Base-by-base conservation (phyloP, 2,329 filamentous ascomycete genomes). In the Macrophomina pseudophaseolina region DNA sequence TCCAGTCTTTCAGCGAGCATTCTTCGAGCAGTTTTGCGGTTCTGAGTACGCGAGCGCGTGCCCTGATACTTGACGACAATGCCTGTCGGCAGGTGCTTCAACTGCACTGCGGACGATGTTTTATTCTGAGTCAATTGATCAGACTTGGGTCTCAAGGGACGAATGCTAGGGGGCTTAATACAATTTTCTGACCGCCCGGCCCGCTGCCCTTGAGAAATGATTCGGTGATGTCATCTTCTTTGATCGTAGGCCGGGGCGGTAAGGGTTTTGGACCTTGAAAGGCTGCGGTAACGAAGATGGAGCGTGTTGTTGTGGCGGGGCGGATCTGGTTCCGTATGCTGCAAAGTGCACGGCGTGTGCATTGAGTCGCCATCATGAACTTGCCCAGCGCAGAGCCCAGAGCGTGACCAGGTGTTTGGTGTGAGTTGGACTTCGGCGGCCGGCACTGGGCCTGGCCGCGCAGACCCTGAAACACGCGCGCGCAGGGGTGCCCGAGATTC, bases 41-140 rank as follows among this genome's bases (percentile, higher is more conserved):
- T 99, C 79, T 97, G 91, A 66, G 87, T 87, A 18, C 93, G 88
- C 1, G 92, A 96, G 56, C 95, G 89, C 8, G 95, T 98, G 23
- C 90, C 93, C 80, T 99, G 95, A 66, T 88, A 94, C 81, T 99
- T 99, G 69, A 99, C 87, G 14, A 98, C 94, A 64, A 97, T 88
- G 68, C 94, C 94, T 0, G 94, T 97, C 5, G 94, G 93, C 16
- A 91, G 81, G 78, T 99, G 95, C 71, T 90, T 95, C 42, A 99
- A 84, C 77, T 99, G 95, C 2, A 97, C 94, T 44, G 94, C 94
- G 0, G 92, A 97, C 70, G 90, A 93, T 32, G 95, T 99, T 87
- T 99, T 99, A 81, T 99, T 99, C 65, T 90, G 83, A 52, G 23
- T 8, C 23, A 12, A 16, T 11, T 9, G 48, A 70, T 67, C 8